Evolutionary conservation across 768 basidiomycete species (phyloP).

Genomic region (Mycena rosella): DNA sequence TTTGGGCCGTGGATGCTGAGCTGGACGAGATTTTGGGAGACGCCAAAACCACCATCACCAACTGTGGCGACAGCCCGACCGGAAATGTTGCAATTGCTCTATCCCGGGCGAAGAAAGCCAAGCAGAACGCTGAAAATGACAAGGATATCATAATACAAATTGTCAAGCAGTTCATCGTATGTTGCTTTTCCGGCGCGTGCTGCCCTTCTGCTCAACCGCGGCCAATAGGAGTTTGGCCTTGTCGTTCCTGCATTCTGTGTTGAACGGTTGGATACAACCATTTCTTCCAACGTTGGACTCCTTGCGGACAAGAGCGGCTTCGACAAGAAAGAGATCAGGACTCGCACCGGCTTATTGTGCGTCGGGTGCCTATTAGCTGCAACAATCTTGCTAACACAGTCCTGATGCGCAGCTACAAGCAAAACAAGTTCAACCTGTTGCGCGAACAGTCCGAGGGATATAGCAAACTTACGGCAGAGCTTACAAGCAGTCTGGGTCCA

Average conservation of each 20-base stretch:
- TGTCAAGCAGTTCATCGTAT: slow-evolving; percentile 73
- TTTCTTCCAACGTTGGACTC: slow-evolving; percentile 74
- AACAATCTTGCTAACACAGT: slow-evolving; percentile 8
- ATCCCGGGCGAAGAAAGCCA: slow-evolving; percentile 59
- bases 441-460: slow-evolving; percentile 99
- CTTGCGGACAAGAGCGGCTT: slow-evolving; percentile 75
- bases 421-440: slow-evolving; percentile 97
- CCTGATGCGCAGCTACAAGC: slow-evolving; percentile 80
- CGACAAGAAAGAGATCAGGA: slow-evolving; percentile 86
- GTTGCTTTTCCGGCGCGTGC: slow-evolving; percentile 39
- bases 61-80: slow-evolving; percentile 48
- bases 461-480: slow-evolving; percentile 89
- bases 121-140: slow-evolving; percentile 70
- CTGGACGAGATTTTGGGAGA: slow-evolving; percentile 79
- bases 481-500: slow-evolving; percentile 82
- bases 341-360: slow-evolving; percentile 85
- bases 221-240: slow-evolving; percentile 65
- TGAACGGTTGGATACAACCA: slow-evolving; percentile 77
- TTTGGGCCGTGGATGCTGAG: slow-evolving; percentile 85
- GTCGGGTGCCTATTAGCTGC: slow-evolving; percentile 45
- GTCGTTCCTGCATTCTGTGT: slow-evolving; percentile 73
- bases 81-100: slow-evolving; percentile 42
- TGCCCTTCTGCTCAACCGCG: neutral
- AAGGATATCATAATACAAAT: slow-evolving; percentile 70
- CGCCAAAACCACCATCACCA: slow-evolving; percentile 57